These are phyloP conservation scores for Arthrobotrys sinensis DNA, from an alignment of 2,329 filamentous ascomycete species.

Conservation along the genomic window DNA sequence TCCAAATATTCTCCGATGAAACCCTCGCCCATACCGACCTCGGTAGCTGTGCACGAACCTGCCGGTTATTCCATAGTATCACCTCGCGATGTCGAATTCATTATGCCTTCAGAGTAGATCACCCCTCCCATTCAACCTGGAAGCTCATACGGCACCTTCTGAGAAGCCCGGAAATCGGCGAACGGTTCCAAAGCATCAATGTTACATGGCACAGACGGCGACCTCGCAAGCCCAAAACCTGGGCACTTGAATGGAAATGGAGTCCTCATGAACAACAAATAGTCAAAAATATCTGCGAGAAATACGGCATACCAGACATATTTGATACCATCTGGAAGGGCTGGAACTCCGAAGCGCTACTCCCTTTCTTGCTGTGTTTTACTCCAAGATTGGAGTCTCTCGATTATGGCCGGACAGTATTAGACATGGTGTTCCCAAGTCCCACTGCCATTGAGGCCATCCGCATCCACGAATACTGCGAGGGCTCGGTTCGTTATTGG, in stretches of 20 bases:
- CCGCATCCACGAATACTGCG: constrained; percentile 6
- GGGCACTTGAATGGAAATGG: constrained; percentile 25
- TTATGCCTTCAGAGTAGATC: constrained; percentile 37
- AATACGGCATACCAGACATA: neutral
- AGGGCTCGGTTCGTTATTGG: neutral
- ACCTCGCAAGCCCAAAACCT: constrained; percentile 20
- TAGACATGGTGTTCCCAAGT: constrained; percentile 3
- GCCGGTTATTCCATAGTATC: constrained; percentile 19
- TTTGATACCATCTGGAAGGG: neutral
- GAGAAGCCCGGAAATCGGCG: neutral
- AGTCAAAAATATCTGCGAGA: neutral
- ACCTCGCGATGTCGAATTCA: constrained; percentile 16
- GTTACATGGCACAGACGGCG: constrained; percentile 35
- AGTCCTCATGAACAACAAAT: neutral
- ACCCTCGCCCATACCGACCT: neutral
- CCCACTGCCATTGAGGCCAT: constrained; percentile 12
- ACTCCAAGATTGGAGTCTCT: constrained; percentile 18
- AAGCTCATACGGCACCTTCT: constrained; percentile 10
- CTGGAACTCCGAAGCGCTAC: constrained; percentile 32
- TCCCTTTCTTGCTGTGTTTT: constrained; percentile 33
- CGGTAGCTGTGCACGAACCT: neutral
- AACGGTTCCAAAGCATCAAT: constrained; percentile 22
- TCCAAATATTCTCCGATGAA: constrained; percentile 6
- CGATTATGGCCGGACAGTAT: neutral
- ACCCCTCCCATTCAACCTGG: constrained; percentile 7